Evolutionary conservation across 805 yeast genomes (phyloP).

Genomic region (Candida anglica): DNA sequence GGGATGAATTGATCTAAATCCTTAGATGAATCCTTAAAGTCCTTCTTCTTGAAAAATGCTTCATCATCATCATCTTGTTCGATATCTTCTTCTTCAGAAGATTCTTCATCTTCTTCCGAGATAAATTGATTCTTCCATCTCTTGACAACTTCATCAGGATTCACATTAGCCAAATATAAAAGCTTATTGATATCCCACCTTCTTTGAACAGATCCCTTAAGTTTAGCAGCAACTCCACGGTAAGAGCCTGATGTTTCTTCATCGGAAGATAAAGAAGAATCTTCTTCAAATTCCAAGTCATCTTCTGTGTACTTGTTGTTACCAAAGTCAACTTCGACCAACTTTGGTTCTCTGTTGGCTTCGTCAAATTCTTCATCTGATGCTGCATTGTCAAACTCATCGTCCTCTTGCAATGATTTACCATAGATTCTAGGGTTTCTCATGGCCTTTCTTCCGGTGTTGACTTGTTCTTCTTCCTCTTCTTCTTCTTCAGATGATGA

Average conservation of each 20-base stretch:
- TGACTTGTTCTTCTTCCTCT: conserved; percentile 32
- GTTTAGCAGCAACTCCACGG: conserved; percentile 53
- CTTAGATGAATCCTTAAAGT: conserved; percentile 16
- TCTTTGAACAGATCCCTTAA: conserved; percentile 50
- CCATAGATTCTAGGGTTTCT: conserved; percentile 62
- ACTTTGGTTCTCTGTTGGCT: conserved; percentile 35
- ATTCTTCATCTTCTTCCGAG: conserved; percentile 38
- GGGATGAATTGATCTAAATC: conserved; percentile 38
- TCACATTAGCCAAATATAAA: conserved; percentile 72
- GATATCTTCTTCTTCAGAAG: conserved; percentile 34
- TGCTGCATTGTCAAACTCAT: conserved; percentile 37
- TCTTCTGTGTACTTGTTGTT: conserved; percentile 28
- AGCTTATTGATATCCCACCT: conserved; percentile 79
- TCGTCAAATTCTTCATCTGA: conserved; percentile 39
- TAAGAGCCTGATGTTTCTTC: conserved; percentile 39
- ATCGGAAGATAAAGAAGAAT: conserved; percentile 41
- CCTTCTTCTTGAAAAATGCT: conserved; percentile 54
- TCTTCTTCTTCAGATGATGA: conserved; percentile 28
- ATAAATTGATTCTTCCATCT: conserved; percentile 63
- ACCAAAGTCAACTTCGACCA: conserved; percentile 48
- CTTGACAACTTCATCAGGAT: conserved; percentile 65
- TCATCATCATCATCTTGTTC: conserved; percentile 45
- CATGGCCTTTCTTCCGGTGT: conserved; percentile 61
- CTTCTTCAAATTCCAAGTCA: conserved; percentile 42
- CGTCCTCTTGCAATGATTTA: conserved; percentile 45